Conservation (phyloP, 768 basidiomycete species). For the Suillus fuscotomentosus region DNA sequence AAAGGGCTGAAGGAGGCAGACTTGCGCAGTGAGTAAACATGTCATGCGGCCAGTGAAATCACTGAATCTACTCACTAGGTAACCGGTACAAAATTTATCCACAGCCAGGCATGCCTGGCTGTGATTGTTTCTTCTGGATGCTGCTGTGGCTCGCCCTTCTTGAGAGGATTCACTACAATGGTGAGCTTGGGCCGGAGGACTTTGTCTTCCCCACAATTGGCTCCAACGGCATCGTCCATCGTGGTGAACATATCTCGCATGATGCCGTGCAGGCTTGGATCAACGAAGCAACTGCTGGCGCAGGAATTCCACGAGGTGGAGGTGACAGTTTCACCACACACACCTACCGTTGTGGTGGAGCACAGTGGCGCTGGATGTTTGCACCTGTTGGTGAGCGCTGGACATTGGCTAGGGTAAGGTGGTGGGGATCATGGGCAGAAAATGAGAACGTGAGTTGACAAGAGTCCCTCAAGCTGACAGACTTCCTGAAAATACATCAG, state of each 20-base stretch:
- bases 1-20: constrained; percentile 22
- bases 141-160: constrained; percentile 18
- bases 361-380: constrained; percentile 28
- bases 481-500: not conserved
- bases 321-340: constrained; percentile 23
- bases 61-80: constrained; percentile 10
- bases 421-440: constrained; percentile 38
- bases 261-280: constrained; percentile 29
- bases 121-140: constrained; percentile 29
- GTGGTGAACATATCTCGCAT: constrained; percentile 24
- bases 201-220: constrained; percentile 33
- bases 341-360: constrained; percentile 25
- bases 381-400: constrained; percentile 34
- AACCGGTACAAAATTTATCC: constrained; percentile 36
- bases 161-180: not conserved
- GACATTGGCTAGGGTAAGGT: constrained; percentile 32
- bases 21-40: constrained; percentile 9
- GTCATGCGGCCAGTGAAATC: not conserved
- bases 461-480: not conserved
- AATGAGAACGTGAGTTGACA: not conserved
- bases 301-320: not conserved
- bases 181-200: constrained; percentile 22
- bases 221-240: constrained; percentile 24
- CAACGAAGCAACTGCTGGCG: constrained; percentile 17
- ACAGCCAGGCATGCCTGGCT: constrained; percentile 27